Percentiles rank a stretch among this genome's conserved stretches.
Conservation (phyloP, 768 basidiomycete species). For the Podaxis sp. region DNA sequence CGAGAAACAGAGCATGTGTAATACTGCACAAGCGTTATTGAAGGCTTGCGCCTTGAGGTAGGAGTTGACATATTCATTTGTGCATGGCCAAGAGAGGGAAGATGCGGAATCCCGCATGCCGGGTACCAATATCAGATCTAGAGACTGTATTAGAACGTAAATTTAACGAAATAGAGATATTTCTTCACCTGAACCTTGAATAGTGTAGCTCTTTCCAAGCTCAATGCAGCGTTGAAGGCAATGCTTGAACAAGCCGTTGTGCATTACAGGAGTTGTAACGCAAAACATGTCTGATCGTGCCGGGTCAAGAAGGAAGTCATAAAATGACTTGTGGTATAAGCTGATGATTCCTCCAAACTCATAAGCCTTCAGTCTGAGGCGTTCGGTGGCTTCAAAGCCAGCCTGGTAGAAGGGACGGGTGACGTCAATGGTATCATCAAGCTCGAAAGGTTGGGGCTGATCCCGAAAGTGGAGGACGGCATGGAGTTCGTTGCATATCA, state of each 20-base stretch:
- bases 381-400: neutral
- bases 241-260: neutral
- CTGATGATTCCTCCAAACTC: neutral
- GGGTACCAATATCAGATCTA: neutral
- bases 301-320: neutral
- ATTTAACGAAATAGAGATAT: constrained; percentile 15
- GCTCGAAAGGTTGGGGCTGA: neutral
- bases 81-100: neutral
- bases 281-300: neutral
- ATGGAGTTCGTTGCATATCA: neutral
- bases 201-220: neutral
- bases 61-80: neutral
- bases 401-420: neutral
- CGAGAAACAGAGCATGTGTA: neutral
- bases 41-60: neutral
- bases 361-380: neutral
- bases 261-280: neutral
- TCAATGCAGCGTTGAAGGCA: neutral
- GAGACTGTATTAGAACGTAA: neutral
- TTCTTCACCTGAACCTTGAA: constrained; percentile 21
- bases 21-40: neutral
- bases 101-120: neutral
- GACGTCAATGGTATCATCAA: neutral
- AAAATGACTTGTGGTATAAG: neutral
- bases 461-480: neutral